phyloP scores from a whole-genome alignment of 1,284 basidiomycete genomes.

The Sporisorium graminicola region DNA sequence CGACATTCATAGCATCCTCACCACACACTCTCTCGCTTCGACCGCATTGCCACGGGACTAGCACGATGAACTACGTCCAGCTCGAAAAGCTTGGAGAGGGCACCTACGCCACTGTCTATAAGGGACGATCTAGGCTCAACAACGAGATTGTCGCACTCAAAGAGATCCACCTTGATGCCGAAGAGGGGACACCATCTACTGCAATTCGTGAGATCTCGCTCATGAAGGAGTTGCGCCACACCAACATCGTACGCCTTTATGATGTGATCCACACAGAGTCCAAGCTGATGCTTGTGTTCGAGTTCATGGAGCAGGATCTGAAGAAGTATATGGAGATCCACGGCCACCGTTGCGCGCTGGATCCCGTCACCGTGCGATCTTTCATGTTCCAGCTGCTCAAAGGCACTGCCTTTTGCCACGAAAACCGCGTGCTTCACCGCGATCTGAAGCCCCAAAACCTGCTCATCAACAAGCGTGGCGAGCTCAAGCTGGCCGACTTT shows the following conservation, averaged over 20 bases:
- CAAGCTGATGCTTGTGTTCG: slow-evolving; percentile 98
- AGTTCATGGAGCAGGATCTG: slow-evolving; percentile 97
- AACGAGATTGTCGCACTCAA: slow-evolving; percentile 75
- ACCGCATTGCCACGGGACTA: neutral
- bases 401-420: slow-evolving; percentile 98
- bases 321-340: slow-evolving; percentile 99
- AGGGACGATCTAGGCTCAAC: slow-evolving; percentile 67
- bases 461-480: slow-evolving; percentile 96
- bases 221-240: slow-evolving; percentile 96
- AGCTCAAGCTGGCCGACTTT: slow-evolving; percentile 86
- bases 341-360: slow-evolving; percentile 93
- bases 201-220: slow-evolving; percentile 95
- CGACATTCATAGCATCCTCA: neutral
- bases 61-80: slow-evolving; percentile 67
- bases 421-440: slow-evolving; percentile 96
- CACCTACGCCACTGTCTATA: slow-evolving; percentile 69
- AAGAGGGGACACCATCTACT: slow-evolving; percentile 93
- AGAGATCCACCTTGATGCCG: slow-evolving; percentile 94
- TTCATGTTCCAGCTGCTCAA: slow-evolving; percentile 98
- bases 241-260: slow-evolving; percentile 94
- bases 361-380: slow-evolving; percentile 90
- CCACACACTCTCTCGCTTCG: neutral
- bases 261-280: slow-evolving; percentile 96
- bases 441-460: slow-evolving; percentile 98
- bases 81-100: slow-evolving; percentile 70